These are phyloP conservation scores for Tothia fuscella DNA, from an alignment of 2,329 filamentous ascomycete genomes.

Conservation along the genomic window DNA sequence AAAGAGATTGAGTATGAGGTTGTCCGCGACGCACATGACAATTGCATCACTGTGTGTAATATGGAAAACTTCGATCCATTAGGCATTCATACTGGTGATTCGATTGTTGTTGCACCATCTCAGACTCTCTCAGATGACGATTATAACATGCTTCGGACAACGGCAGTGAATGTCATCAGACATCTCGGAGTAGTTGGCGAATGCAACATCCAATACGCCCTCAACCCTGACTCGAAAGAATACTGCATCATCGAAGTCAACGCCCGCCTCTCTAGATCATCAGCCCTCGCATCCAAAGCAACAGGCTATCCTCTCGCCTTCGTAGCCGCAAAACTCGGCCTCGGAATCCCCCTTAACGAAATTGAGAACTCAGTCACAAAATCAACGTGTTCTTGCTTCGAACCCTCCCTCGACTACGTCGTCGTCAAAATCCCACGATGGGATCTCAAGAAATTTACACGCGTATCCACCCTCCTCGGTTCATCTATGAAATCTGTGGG, in stretches of 20 bases:
- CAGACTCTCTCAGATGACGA: slow-evolving; percentile 95
- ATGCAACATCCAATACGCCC: slow-evolving; percentile 96
- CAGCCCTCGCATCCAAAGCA: slow-evolving; percentile 89
- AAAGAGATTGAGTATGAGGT: slow-evolving; percentile 99
- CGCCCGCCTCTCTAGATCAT: slow-evolving; percentile 87
- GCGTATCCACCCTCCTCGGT: slow-evolving; percentile 87
- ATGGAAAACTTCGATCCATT: slow-evolving; percentile 99
- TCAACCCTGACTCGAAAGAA: slow-evolving; percentile 89
- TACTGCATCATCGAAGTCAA: slow-evolving; percentile 99
- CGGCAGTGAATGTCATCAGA: slow-evolving; percentile 91
- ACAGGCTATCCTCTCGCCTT: slow-evolving; percentile 95
- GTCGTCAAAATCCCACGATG: slow-evolving; percentile 98
- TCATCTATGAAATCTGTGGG: slow-evolving; percentile 99
- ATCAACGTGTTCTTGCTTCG: slow-evolving; percentile 92
- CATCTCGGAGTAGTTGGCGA: slow-evolving; percentile 96
- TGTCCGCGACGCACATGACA: slow-evolving; percentile 86
- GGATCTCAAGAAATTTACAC: slow-evolving; percentile 98
- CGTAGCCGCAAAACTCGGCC: slow-evolving; percentile 89
- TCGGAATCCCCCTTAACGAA: slow-evolving; percentile 90
- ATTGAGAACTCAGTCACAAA: slow-evolving; percentile 95
- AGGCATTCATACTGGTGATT: slow-evolving; percentile 95
- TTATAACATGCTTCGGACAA: slow-evolving; percentile 98
- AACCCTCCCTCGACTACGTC: slow-evolving; percentile 94
- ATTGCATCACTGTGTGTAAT: slow-evolving; percentile 99
- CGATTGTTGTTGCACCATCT: slow-evolving; percentile 93